Evolutionary conservation across 1,139 yeast species (phyloP).

Genomic region (Taphrina flavorubra): DNA sequence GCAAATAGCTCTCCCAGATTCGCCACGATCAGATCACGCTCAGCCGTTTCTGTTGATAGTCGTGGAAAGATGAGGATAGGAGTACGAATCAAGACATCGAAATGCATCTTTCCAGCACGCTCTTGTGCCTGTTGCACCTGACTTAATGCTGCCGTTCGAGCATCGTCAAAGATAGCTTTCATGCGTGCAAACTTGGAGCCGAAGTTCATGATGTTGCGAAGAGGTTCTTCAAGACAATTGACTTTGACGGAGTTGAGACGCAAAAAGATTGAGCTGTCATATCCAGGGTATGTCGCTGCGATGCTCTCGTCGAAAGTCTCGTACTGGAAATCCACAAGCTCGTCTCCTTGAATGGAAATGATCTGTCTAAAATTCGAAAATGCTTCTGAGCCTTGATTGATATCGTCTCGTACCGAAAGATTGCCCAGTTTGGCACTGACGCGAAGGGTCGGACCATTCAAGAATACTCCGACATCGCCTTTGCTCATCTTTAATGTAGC

Average conservation of each 20-base stretch:
- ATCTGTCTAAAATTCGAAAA: conserved; percentile 68
- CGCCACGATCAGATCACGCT: conserved; percentile 69
- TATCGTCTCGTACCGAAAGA: conserved; percentile 75
- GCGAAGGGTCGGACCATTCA: conserved; percentile 80
- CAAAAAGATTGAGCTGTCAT: conserved; percentile 66
- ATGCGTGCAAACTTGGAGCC: conserved; percentile 77
- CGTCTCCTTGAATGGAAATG: conserved; percentile 79
- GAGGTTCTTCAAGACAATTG: conserved; percentile 81
- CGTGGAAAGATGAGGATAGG: conserved; percentile 85
- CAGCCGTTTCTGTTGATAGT: conserved; percentile 51
- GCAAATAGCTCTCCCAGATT: conserved; percentile 85
- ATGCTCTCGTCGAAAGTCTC: conserved; percentile 68
- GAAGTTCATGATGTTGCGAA: conserved; percentile 69
- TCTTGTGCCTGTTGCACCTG: conserved; percentile 70
- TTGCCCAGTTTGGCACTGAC: conserved; percentile 80
- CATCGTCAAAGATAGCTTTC: conserved; percentile 85
- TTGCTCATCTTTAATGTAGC: conserved; percentile 80
- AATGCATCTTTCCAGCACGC: conserved; percentile 64
- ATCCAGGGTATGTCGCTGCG: conserved; percentile 54
- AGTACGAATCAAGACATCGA: conserved; percentile 74
- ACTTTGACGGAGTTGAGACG: conserved; percentile 75
- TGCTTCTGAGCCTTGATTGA: conserved; percentile 61
- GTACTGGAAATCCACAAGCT: conserved; percentile 80
- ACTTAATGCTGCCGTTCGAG: conserved; percentile 81
- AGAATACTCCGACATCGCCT: conserved; percentile 68